A percentile compares a stretch with the other conserved stretches of the same genome.
Evolutionary conservation across 2,329 filamentous ascomycete genomes (phyloP).

Genomic region (Knufia petricola): DNA sequence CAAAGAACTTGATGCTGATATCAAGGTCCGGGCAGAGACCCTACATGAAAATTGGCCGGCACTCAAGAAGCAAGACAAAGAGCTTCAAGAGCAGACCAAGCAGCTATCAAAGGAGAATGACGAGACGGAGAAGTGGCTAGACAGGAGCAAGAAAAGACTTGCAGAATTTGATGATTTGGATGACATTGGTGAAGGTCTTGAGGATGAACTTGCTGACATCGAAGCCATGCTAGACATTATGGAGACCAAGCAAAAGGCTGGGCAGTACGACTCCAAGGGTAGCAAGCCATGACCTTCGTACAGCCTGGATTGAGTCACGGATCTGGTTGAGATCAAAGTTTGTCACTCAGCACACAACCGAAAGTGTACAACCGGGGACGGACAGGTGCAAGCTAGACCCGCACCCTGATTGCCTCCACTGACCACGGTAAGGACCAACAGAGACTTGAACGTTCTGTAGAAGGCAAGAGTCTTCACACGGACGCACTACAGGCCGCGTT

Average conservation of each 20-base stretch:
- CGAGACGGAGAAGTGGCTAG: constrained; percentile 45
- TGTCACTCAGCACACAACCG: too few species aligned
- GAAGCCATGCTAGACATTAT: constrained; percentile 1
- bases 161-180: constrained; percentile 4
- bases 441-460: too few species aligned
- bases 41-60: constrained; percentile 47
- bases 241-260: not conserved
- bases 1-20: constrained; percentile 42
- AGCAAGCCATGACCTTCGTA: not conserved
- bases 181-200: not conserved
- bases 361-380: too few species aligned
- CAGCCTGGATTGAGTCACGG: too few species aligned
- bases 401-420: too few species aligned
- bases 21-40: constrained; percentile 45
- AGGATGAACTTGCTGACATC: not conserved
- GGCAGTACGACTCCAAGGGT: not conserved
- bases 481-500: too few species aligned
- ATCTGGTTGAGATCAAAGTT: too few species aligned
- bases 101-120: constrained; percentile 44
- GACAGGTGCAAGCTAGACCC: too few species aligned
- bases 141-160: constrained; percentile 40
- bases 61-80: constrained; percentile 47
- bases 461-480: too few species aligned
- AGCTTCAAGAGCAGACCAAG: constrained; percentile 41
- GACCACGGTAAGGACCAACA: too few species aligned